Percentiles rank a stretch among this genome's conserved stretches.
Conservation (phyloP, 106 monocot genomes). For the Platanthera guangdongensis region DNA sequence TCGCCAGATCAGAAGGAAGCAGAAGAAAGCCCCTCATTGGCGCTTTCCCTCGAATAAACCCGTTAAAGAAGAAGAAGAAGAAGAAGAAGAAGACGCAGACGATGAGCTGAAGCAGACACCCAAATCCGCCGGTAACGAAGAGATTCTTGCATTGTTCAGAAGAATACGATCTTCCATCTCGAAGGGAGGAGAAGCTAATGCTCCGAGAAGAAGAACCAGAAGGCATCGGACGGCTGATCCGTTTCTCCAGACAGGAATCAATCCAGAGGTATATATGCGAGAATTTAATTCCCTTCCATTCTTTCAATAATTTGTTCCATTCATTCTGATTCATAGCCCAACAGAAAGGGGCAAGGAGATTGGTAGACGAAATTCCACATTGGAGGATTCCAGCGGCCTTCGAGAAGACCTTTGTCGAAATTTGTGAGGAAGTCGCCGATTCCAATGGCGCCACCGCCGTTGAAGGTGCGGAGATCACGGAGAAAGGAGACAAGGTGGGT, state of each 20-base stretch:
- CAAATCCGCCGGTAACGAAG: conserved; percentile 25
- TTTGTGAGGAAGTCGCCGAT: conserved; percentile 62
- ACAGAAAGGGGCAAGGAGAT: background rate
- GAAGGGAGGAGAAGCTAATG: conserved; percentile 11
- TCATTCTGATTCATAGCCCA: conserved; percentile 4
- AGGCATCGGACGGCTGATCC: conserved; percentile 14
- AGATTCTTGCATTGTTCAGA: conserved; percentile 42
- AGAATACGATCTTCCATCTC: conserved; percentile 58
- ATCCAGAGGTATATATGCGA: conserved; percentile 19
- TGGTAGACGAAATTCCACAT: background rate
- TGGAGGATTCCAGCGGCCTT: conserved; percentile 9
- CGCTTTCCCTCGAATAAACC: conserved; percentile 8
- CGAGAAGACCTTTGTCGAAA: conserved; percentile 33
- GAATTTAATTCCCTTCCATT: background rate
- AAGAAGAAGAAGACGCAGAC: background rate
- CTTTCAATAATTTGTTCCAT: background rate
- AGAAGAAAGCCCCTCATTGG: conserved; percentile 19
- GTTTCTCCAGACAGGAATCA: conserved; percentile 11
- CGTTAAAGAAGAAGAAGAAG: background rate
- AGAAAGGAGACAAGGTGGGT: background rate
- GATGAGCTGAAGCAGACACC: conserved; percentile 17
- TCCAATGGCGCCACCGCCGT: conserved; percentile 3
- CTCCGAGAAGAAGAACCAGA: conserved; percentile 17
- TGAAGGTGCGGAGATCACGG: background rate
- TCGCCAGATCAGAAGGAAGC: conserved; percentile 37